Base-by-base conservation (phyloP, 139 green algal genomes). In the Volvox reticuliferus region DNA sequence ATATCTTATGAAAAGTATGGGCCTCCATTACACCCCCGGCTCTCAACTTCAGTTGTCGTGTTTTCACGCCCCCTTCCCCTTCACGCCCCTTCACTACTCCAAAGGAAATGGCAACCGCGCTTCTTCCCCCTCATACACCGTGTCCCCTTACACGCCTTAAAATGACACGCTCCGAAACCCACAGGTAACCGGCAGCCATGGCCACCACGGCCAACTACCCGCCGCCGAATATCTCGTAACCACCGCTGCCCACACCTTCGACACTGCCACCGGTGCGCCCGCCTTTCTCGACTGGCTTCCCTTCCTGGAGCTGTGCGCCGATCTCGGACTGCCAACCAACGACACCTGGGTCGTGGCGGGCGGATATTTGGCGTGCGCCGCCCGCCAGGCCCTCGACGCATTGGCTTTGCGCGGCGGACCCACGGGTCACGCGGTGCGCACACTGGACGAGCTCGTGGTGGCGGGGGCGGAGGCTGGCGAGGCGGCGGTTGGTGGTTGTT, bases 191-290 rank as follows among this genome's bases (percentile, higher is more conserved):
- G 21, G 37, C 65, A 94, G 91, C 36, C 94, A 95, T 63, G 94
- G 93, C 80, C 93, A 96, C 83, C 94, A 96, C 77, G 94, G 94
- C 1, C 94, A 96, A 81, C 78, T 95, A 30, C 94, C 94, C 26
- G 87, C 82, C 22, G 94, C 91, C 2, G 94, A 96, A 88, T 95
- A 96, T 80, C 93, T 96, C 28, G 94, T 96, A 0, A 65, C 94
- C 20, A 96, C 94, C 35, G 91, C 89, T 32, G 94, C 94, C 0
- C 94, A 96, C 75, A 88, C 55, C 14, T 3, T 88, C 36, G 84
- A 93, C 35, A 63, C 83, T 9, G 67, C 26, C 65, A 89, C 83
- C 67, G 67, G 35, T 16, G 83, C 67, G 1, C 83, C 83, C 24
- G 24, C 83, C 83, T 89, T 89, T 65, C 88, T 94, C 13, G 28